Percentiles rank a stretch among this genome's conserved stretches.
Conservation (phyloP, 2,329 filamentous ascomycete species). For the Teratosphaeria viscida region DNA sequence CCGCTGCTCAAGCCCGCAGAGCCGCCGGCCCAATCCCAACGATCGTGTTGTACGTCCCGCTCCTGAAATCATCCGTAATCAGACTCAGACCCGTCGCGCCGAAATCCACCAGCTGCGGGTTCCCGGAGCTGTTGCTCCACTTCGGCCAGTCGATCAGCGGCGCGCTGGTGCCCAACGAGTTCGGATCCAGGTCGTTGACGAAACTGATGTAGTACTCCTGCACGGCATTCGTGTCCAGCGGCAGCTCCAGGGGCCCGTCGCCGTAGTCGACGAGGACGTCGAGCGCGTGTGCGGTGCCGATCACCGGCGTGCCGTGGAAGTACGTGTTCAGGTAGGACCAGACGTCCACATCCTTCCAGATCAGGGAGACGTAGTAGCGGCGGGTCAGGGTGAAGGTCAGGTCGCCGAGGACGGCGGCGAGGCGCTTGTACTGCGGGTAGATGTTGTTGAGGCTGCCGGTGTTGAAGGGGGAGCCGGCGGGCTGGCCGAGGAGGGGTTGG, state of each 20-base stretch:
- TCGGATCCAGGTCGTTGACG: constrained; percentile 60
- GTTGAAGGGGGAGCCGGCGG: constrained; percentile 60
- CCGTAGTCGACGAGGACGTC: constrained; percentile 36
- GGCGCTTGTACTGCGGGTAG: constrained; percentile 67
- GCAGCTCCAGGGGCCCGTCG: background rate
- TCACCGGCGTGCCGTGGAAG: constrained; percentile 56
- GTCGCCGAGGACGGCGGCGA: constrained; percentile 64
- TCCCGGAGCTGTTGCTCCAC: constrained; percentile 37
- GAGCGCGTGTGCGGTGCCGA: constrained; percentile 64
- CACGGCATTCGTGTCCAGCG: constrained; percentile 31
- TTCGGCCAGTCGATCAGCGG: constrained; percentile 40
- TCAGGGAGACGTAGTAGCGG: constrained; percentile 48
- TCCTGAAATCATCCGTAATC: constrained; percentile 41
- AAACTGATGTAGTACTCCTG: constrained; percentile 66
- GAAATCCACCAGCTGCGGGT: constrained; percentile 38
- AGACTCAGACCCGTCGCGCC: constrained; percentile 28
- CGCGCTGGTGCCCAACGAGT: constrained; percentile 34
- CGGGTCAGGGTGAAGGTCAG: constrained; percentile 63
- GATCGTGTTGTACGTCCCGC: constrained; percentile 29
- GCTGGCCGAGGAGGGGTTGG: constrained; percentile 32
- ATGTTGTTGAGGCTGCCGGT: constrained; percentile 58
- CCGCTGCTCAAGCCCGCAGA: background rate
- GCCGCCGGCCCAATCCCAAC: background rate
- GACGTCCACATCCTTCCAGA: constrained; percentile 40
- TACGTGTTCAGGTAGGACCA: constrained; percentile 73